Conservation (phyloP, 179 eudicot genomes). For the Amaranthus tricolor region DNA sequence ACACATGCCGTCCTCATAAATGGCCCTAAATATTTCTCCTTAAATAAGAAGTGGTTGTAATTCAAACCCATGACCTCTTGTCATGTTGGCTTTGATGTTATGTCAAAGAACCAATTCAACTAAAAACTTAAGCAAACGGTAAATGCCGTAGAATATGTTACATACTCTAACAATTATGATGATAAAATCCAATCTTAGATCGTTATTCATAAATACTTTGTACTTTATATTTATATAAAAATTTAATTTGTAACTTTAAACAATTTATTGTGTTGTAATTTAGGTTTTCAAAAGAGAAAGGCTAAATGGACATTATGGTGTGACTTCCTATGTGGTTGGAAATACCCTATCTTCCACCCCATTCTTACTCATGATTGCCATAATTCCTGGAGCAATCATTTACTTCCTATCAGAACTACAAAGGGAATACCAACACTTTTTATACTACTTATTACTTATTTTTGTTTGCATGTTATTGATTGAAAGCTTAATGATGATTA, state of each 20-base stretch:
- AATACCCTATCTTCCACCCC: slow-evolving; percentile 51
- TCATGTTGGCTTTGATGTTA: no score
- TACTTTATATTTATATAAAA: background rate
- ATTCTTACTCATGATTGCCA: slow-evolving; percentile 38
- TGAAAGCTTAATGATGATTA: slow-evolving; percentile 60
- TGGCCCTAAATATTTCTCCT: no score
- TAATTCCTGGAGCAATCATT: slow-evolving; percentile 47
- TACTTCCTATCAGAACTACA: slow-evolving; percentile 56
- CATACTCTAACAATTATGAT: no score
- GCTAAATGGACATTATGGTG: slow-evolving; percentile 52
- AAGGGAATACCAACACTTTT: slow-evolving; percentile 27
- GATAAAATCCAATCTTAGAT: background rate
- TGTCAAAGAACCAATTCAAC: no score
- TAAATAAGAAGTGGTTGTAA: no score
- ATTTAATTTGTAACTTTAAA: background rate
- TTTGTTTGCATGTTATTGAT: slow-evolving; percentile 38
- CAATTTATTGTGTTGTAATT: background rate
- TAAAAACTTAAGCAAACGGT: no score
- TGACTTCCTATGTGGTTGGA: slow-evolving; percentile 41
- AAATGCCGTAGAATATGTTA: no score
- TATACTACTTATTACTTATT: slow-evolving; percentile 34
- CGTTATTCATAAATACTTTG: background rate
- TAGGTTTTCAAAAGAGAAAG: slow-evolving; percentile 54
- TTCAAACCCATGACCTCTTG: no score
- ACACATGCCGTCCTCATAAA: no score